These are phyloP conservation scores for Lipomyces chichibuensis DNA, from an alignment of 805 yeast genomes.

Conservation along the genomic window DNA sequence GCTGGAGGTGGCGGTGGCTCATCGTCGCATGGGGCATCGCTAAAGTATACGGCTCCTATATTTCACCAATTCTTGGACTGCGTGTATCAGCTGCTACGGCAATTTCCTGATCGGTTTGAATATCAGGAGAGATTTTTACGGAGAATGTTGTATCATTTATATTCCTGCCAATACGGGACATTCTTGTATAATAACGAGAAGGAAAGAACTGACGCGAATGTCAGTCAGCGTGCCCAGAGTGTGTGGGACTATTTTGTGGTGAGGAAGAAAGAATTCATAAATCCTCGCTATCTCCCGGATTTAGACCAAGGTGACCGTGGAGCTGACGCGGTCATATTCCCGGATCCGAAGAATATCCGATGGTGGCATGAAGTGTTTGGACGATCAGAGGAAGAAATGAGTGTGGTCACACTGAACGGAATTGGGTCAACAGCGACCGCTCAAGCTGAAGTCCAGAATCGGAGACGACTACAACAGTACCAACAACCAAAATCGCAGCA, in stretches of 20 bases:
- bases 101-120: conserved; percentile 75
- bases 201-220: conserved; percentile 55
- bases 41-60: conserved; percentile 77
- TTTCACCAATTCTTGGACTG: conserved; percentile 94
- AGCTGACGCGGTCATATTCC: conserved; percentile 55
- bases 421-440: conserved; percentile 31
- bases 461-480: conserved; percentile 13
- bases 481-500: conserved; percentile 15
- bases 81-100: conserved; percentile 74
- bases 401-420: conserved; percentile 38
- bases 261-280: conserved; percentile 68
- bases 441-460: conserved; percentile 16
- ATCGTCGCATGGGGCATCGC: conserved; percentile 16
- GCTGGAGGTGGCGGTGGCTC: conserved; percentile 15
- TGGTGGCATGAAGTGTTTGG: conserved; percentile 94
- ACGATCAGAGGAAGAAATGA: conserved; percentile 69
- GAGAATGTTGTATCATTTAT: conserved; percentile 80
- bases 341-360: conserved; percentile 62
- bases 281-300: conserved; percentile 49
- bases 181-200: conserved; percentile 76
- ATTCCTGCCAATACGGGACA: conserved; percentile 94
- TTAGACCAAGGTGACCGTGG: conserved; percentile 38
- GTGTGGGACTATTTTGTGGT: conserved; percentile 95
- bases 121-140: conserved; percentile 86
- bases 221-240: conserved; percentile 60